Conservation (phyloP, 768 basidiomycete genomes). For the Thelephora ganbajun region DNA sequence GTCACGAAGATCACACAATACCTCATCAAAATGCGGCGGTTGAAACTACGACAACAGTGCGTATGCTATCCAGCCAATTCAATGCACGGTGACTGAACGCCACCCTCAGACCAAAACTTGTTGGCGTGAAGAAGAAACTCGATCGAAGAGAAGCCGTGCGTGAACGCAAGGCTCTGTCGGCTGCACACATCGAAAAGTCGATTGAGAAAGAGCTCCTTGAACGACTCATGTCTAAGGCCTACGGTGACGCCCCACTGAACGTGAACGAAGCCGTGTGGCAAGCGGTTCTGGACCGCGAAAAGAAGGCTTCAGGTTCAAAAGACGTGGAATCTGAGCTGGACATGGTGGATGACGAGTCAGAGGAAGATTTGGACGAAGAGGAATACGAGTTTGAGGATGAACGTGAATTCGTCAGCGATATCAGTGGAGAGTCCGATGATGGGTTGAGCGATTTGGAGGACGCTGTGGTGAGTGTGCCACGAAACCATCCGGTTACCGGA, state of each 20-base stretch:
- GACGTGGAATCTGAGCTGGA: slow-evolving; percentile 33
- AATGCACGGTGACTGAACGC: neutral
- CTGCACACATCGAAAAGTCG: slow-evolving; percentile 86
- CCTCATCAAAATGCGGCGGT: slow-evolving; percentile 92
- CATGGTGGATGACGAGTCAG: slow-evolving; percentile 42
- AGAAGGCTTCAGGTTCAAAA: slow-evolving; percentile 30
- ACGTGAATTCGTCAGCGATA: slow-evolving; percentile 43
- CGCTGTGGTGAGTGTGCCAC: slow-evolving; percentile 33
- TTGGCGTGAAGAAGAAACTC: slow-evolving; percentile 94
- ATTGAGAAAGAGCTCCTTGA: slow-evolving; percentile 96
- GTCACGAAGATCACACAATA: slow-evolving; percentile 99
- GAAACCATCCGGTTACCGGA: neutral
- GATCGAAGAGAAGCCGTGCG: slow-evolving; percentile 85
- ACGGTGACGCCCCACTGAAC: slow-evolving; percentile 94
- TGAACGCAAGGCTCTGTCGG: slow-evolving; percentile 91
- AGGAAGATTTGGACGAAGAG: slow-evolving; percentile 30
- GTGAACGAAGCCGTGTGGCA: slow-evolving; percentile 97
- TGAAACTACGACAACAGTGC: slow-evolving; percentile 78
- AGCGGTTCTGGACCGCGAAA: slow-evolving; percentile 75
- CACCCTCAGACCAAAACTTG: slow-evolving; percentile 63
- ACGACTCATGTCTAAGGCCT: slow-evolving; percentile 90
- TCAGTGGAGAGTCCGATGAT: slow-evolving; percentile 47
- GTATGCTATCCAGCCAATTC: slow-evolving; percentile 14
- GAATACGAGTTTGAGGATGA: slow-evolving; percentile 38
- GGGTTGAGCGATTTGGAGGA: slow-evolving; percentile 57